phyloP scores from a whole-genome alignment of 2,329 filamentous ascomycete species.

The Fusarium caatingaense region DNA sequence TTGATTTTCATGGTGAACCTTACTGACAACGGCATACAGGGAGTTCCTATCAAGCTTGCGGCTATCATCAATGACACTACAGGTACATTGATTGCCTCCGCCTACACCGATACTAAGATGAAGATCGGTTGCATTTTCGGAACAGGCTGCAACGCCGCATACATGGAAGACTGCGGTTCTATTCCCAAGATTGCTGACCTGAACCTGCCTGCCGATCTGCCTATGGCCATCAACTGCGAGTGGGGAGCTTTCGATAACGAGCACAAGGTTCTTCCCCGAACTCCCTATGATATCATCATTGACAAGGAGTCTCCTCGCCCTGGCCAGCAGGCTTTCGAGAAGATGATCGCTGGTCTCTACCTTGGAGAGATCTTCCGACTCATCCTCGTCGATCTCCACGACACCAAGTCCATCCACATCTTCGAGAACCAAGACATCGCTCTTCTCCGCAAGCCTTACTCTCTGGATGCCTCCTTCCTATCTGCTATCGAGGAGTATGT shows the following conservation, averaged over 20 bases:
- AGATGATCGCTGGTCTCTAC: slow-evolving; percentile 97
- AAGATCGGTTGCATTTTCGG: slow-evolving; percentile 98
- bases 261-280: slow-evolving; percentile 85
- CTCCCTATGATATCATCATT: slow-evolving; percentile 86
- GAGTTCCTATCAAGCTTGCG: slow-evolving; percentile 90
- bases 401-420: slow-evolving; percentile 78
- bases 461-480: slow-evolving; percentile 91
- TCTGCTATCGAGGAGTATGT: slow-evolving; percentile 88
- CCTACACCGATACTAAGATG: slow-evolving; percentile 94
- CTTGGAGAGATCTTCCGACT: slow-evolving; percentile 95
- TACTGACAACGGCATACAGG: slow-evolving; percentile 59
- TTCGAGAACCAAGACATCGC: slow-evolving; percentile 87
- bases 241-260: slow-evolving; percentile 98
- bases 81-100: slow-evolving; percentile 93
- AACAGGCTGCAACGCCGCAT: slow-evolving; percentile 97
- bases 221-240: slow-evolving; percentile 97
- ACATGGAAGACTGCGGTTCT: slow-evolving; percentile 92
- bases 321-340: slow-evolving; percentile 95
- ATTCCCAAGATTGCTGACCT: slow-evolving; percentile 95
- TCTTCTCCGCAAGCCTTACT: slow-evolving; percentile 86
- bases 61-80: slow-evolving; percentile 98
- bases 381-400: slow-evolving; percentile 85
- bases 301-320: slow-evolving; percentile 93
- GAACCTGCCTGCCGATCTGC: slow-evolving; percentile 84
- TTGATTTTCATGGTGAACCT: not conserved